A percentile compares a stretch with the other conserved stretches of the same genome.
phyloP scores from a whole-genome alignment of 75 land plant species.

The Picea sitchensis region DNA sequence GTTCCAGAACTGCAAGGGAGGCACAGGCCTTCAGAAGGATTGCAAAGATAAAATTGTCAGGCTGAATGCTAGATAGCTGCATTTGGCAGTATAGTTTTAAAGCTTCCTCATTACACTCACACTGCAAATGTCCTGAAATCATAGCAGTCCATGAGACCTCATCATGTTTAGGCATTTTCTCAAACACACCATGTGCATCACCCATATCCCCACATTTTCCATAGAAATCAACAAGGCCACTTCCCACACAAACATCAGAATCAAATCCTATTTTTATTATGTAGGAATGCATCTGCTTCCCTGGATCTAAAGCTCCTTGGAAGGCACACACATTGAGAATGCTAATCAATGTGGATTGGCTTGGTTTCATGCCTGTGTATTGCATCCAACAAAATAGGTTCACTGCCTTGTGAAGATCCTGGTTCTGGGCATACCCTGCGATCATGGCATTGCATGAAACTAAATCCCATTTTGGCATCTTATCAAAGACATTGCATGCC shows the following conservation, averaged over 20 bases:
- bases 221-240: constrained; percentile 19
- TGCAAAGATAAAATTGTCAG: constrained; percentile 24
- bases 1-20: constrained; percentile 17
- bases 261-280: constrained; percentile 10
- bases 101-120: constrained; percentile 2
- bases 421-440: constrained; percentile 16
- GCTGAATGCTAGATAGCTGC: constrained; percentile 5
- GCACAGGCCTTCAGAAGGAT: constrained; percentile 34
- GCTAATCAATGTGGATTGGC: constrained; percentile 9
- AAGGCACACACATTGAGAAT: constrained; percentile 8
- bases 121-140: constrained; percentile 10
- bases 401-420: constrained; percentile 7
- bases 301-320: not conserved
- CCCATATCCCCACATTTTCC: constrained; percentile 17
- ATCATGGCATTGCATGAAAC: constrained; percentile 10
- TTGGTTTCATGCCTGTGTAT: not conserved
- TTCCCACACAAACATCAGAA: constrained; percentile 11
- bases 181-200: constrained; percentile 19
- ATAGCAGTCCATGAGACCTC: constrained; percentile 20
- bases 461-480: not conserved
- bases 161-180: constrained; percentile 7
- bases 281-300: constrained; percentile 20
- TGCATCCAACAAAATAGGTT: constrained; percentile 10
- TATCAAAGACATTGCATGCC: not conserved
- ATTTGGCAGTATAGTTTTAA: constrained; percentile 17